Base-by-base conservation (phyloP, 768 basidiomycete species). In the Tremella mesenterica region DNA sequence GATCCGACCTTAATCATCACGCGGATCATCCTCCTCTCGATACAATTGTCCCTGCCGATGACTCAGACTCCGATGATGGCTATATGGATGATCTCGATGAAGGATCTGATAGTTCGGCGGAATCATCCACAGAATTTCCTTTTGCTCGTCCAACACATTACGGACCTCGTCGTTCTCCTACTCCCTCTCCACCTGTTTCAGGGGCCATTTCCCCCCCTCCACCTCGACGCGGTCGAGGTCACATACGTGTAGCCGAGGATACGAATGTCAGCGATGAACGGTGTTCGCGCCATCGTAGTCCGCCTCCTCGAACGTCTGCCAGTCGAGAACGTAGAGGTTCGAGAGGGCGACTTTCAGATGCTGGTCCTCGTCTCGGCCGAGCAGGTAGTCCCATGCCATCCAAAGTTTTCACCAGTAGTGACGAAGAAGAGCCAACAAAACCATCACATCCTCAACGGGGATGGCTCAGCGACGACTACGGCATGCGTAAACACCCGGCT, bases 71-170 rank as follows among this genome's bases (percentile, higher is more conserved):
- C 21, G 44, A 46, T 46, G 27, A 46, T 6, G 27, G n/a, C 6
- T 20, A 61, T 38, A 50, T 52, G 3, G 60, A 57, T 12, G 56
- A 56, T 18, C 50, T 56, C 7, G 62, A 61, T 28, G 55, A 59
- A 21, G 49, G 52, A 2, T 48, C 38, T 5, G 41, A 25, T 52
- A 4, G 45, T 51, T 21, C 33, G 38, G n/a, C 25, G 28, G 27
- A 27, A 30, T 23, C 21, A 9, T 28, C 44, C 52, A 29, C 33
- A 43, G 5, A 58, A 21, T 67, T 61, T 44, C 57, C 60, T 3
- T 67, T 67, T 48, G 65, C 65, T n/a, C 30, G 63, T 21, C 56
- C 65, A 1, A 64, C 62, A 13, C 61, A 67, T 41, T 67, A 58
- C 33, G 52, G 38, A 26, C 18, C 47, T 4, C 47, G 54, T 18